Evolutionary conservation across 1,139 yeast species (phyloP).

Genomic region (Taphrina wiesneri): DNA sequence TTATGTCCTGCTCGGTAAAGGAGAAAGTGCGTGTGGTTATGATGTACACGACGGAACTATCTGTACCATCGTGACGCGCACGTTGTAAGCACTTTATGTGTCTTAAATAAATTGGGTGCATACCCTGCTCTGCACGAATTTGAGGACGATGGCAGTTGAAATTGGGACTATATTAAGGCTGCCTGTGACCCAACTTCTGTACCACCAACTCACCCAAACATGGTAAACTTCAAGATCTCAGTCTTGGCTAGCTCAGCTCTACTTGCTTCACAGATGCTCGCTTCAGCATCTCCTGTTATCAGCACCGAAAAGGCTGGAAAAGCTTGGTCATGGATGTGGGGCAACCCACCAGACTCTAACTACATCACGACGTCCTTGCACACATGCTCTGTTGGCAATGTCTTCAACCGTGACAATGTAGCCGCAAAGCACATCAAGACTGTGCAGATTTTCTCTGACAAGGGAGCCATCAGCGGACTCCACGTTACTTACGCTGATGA

Average conservation of each 20-base stretch:
- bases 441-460: background rate
- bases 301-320: background rate
- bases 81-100: background rate
- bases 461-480: background rate
- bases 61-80: background rate
- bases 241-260: background rate
- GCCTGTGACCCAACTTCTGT: background rate
- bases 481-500: background rate
- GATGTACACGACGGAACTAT: background rate
- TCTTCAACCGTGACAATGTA: background rate
- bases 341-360: background rate
- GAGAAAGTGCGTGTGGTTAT: too few relatives aligned
- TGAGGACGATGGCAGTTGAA: background rate
- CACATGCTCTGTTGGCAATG: background rate
- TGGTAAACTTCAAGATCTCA: background rate
- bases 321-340: slow-evolving; percentile 17
- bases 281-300: background rate
- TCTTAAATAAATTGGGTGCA: background rate
- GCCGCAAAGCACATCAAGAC: background rate
- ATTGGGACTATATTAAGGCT: background rate
- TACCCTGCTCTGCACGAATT: background rate
- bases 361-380: background rate
- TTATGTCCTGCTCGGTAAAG: too few relatives aligned
- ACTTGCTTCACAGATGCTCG: background rate
- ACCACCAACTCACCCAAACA: background rate